Evolutionary conservation across 2,329 filamentous ascomycete genomes (phyloP).

Genomic region (Beauveria sp.): DNA sequence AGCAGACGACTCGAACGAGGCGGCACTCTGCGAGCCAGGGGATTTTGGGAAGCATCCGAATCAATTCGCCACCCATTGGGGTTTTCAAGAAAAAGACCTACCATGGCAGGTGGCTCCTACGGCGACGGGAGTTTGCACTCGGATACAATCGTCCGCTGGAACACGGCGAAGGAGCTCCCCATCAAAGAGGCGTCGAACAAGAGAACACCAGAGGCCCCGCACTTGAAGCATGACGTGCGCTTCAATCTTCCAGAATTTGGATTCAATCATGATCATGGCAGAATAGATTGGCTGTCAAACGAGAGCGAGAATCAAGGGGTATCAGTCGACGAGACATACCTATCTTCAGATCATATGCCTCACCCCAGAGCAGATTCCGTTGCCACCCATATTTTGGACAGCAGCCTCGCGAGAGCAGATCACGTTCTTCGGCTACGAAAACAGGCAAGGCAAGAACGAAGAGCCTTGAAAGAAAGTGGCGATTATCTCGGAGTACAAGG

Average conservation of each 20-base stretch:
- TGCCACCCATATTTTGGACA: conserved; percentile 9
- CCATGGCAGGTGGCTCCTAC: conserved; percentile 11
- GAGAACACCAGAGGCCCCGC: neutral
- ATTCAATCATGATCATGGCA: neutral
- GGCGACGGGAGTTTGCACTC: conserved; percentile 17
- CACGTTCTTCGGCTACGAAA: conserved; percentile 24
- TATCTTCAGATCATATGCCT: neutral
- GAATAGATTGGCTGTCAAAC: neutral
- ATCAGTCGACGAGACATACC: neutral
- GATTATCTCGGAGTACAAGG: conserved; percentile 54
- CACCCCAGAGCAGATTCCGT: neutral
- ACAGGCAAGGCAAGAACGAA: conserved; percentile 29
- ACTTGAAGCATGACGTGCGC: neutral
- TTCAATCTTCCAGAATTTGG: neutral
- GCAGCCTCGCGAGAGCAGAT: conserved; percentile 13
- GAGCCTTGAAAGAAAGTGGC: conserved; percentile 43
- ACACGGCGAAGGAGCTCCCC: conserved; percentile 24
- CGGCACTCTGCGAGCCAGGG: conserved; percentile 33
- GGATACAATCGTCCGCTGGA: conserved; percentile 28
- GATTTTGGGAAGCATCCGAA: conserved; percentile 22
- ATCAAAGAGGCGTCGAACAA: neutral
- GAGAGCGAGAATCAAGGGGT: neutral
- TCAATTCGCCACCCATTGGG: neutral
- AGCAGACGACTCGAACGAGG: conserved; percentile 43
- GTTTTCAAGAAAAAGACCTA: conserved; percentile 10